A percentile compares a stretch with the other conserved stretches of the same genome.
Evolutionary conservation across 2,329 filamentous ascomycete species (phyloP).

Genomic region (Cladosporium sp.): DNA sequence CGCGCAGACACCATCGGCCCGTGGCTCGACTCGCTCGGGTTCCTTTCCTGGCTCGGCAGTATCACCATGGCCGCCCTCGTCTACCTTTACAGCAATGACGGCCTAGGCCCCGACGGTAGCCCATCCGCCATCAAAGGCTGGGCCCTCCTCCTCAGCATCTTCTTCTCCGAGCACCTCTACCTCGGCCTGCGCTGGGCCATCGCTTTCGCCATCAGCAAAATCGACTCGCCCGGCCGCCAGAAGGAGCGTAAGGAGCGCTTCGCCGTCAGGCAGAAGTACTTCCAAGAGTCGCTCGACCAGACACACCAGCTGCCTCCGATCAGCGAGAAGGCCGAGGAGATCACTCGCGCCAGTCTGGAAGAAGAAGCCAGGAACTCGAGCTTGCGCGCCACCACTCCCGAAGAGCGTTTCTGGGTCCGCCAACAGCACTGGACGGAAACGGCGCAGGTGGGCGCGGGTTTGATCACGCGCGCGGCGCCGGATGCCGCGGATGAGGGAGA

Average conservation of each 20-base stretch:
- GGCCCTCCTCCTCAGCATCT: conserved; percentile 77
- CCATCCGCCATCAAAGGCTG: conserved; percentile 74
- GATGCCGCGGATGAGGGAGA: conserved; percentile 25
- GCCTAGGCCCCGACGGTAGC: conserved; percentile 65
- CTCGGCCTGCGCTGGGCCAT: conserved; percentile 75
- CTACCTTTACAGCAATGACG: conserved; percentile 78
- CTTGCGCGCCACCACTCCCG: conserved; percentile 45
- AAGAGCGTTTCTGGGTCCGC: conserved; percentile 56
- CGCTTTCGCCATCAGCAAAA: conserved; percentile 70
- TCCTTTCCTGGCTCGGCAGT: conserved; percentile 92
- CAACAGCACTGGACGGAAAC: conserved; percentile 54
- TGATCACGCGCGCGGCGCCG: conserved; percentile 49
- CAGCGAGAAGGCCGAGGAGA: conserved; percentile 57
- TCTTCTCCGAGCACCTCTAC: conserved; percentile 88
- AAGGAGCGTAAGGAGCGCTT: conserved; percentile 83
- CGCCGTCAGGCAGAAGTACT: conserved; percentile 73
- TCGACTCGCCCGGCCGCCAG: conserved; percentile 84
- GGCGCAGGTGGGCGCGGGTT: conserved; percentile 51
- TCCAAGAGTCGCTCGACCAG: conserved; percentile 70
- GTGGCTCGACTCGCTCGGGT: conserved; percentile 81
- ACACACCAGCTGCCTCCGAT: conserved; percentile 51
- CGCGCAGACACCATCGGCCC: conserved; percentile 92
- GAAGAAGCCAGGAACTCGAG: conserved; percentile 52
- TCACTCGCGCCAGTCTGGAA: conserved; percentile 66
- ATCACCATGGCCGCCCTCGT: conserved; percentile 85